These are phyloP conservation scores for Calonectria leucothoes DNA, from an alignment of 2,329 filamentous ascomycete genomes.

Conservation along the genomic window DNA sequence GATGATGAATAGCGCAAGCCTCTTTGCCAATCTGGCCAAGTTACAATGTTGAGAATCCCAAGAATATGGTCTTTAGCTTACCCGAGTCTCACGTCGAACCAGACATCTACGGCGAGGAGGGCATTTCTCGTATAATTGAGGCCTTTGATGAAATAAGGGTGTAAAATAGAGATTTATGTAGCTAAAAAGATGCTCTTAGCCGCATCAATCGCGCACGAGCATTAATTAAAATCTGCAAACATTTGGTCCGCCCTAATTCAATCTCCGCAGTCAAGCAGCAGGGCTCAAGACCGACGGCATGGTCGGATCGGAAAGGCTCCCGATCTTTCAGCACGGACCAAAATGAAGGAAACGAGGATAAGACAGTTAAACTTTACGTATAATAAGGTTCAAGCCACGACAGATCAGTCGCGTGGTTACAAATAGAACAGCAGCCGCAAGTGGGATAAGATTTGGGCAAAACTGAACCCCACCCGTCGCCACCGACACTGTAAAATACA, in stretches of 20 bases:
- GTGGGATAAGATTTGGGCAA: background rate
- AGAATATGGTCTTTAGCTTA: background rate
- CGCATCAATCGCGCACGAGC: background rate
- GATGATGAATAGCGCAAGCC: background rate
- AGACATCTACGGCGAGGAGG: background rate
- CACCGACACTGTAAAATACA: background rate
- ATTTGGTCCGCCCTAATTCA: background rate
- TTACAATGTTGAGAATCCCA: background rate
- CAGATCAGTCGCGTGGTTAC: background rate
- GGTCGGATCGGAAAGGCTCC: background rate
- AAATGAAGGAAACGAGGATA: background rate
- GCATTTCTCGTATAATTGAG: background rate
- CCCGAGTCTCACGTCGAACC: background rate
- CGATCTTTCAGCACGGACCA: background rate
- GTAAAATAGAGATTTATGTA: background rate
- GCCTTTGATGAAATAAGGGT: background rate
- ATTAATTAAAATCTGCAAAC: background rate
- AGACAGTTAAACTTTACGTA: background rate
- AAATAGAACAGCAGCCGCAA: background rate
- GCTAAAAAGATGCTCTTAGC: too few relatives aligned
- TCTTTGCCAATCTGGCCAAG: background rate
- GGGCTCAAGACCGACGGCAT: background rate
- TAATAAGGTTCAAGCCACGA: background rate
- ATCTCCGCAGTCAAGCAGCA: background rate
- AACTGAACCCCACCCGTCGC: background rate